Evolutionary conservation across 805 yeast species (phyloP).

Genomic region (Candida quercuum): DNA sequence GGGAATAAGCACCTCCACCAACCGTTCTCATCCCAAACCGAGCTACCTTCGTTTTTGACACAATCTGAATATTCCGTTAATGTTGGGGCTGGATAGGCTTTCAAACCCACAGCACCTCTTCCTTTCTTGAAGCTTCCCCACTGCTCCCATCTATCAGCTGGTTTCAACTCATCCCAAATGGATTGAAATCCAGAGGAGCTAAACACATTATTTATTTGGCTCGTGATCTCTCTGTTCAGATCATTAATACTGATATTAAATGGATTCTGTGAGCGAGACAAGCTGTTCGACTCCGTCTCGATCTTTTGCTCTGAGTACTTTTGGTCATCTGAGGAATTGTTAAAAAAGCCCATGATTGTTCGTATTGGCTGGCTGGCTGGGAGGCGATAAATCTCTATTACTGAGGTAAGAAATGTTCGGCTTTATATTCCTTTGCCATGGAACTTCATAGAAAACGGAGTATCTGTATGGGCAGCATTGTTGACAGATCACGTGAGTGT

Average conservation of each 20-base stretch:
- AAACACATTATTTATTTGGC: background rate
- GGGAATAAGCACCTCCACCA: conserved; percentile 92
- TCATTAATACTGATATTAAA: background rate
- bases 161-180: conserved; percentile 1
- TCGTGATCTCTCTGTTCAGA: background rate
- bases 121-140: conserved; percentile 12
- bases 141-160: conserved; percentile 10
- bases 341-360: conserved; percentile 6
- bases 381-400: no score
- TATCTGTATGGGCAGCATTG: no score
- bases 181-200: background rate
- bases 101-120: conserved; percentile 30
- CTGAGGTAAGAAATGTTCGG: no score
- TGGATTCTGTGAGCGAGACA: background rate
- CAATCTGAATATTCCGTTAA: conserved; percentile 58
- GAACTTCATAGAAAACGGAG: no score
- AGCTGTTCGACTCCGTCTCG: background rate
- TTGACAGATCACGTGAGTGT: no score
- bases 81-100: conserved; percentile 55
- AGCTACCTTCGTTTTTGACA: conserved; percentile 54
- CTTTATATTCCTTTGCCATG: no score
- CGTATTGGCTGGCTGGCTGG: no score
- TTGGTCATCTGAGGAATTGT: conserved; percentile 2
- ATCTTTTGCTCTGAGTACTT: background rate
- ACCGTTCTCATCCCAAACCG: conserved; percentile 82